These are phyloP conservation scores for Pezicula rhizophila DNA, from an alignment of 2,329 filamentous ascomycete species.

Conservation along the genomic window DNA sequence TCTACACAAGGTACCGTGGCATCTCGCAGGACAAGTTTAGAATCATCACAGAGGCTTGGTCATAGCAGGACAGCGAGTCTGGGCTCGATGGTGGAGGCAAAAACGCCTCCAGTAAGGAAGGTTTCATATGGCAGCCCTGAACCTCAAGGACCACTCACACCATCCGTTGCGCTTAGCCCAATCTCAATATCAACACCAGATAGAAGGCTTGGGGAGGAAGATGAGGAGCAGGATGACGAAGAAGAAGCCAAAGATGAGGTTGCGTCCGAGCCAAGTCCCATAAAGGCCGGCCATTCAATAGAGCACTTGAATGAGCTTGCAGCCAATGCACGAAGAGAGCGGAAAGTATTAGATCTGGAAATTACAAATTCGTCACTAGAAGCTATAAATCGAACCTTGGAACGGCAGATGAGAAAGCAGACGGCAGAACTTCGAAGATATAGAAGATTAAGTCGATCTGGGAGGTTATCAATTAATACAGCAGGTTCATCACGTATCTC, in stretches of 20 bases:
- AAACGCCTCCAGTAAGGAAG: slow-evolving; percentile 12
- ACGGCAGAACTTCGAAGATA: slow-evolving; percentile 81
- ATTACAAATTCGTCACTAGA: slow-evolving; percentile 94
- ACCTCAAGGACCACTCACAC: slow-evolving; percentile 10
- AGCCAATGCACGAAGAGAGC: slow-evolving; percentile 80
- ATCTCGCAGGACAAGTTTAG: slow-evolving; percentile 17
- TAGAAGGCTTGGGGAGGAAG: slow-evolving; percentile 8
- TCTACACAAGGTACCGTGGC: slow-evolving; percentile 17
- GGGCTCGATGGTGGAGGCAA: slow-evolving; percentile 16
- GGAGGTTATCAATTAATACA: slow-evolving; percentile 59
- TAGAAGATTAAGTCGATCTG: slow-evolving; percentile 76
- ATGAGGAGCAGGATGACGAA: slow-evolving; percentile 1
- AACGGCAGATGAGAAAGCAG: slow-evolving; percentile 87
- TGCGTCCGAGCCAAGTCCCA: slow-evolving; percentile 39
- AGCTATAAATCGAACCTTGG: slow-evolving; percentile 89
- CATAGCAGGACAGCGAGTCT: slow-evolving; percentile 23
- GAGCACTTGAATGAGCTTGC: slow-evolving; percentile 70
- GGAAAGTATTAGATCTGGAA: slow-evolving; percentile 92
- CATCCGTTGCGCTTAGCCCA: slow-evolving; percentile 12
- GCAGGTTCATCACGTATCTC: slow-evolving; percentile 41
- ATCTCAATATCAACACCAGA: slow-evolving; percentile 19
- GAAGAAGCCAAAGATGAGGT: slow-evolving; percentile 3
- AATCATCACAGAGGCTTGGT: slow-evolving; percentile 8
- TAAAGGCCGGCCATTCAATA: slow-evolving; percentile 46
- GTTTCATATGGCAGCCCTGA: slow-evolving; percentile 17